Conservation (phyloP, 805 yeast genomes). For the Tanozyma kutaoensis region DNA sequence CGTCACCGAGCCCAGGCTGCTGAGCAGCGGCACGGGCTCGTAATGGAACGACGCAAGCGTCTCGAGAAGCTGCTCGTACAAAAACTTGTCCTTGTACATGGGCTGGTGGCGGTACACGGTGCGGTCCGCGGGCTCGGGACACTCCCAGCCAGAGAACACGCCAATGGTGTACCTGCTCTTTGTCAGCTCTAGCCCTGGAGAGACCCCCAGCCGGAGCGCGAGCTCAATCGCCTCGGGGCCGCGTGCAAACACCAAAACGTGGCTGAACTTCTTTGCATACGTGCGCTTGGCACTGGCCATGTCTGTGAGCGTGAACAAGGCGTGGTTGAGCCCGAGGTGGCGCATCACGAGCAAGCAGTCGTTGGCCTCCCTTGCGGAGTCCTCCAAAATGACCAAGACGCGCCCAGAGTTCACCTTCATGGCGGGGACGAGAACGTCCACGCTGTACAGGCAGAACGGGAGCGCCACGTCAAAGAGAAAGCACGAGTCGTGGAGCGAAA, state of each 20-base stretch:
- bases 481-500: constrained; percentile 23
- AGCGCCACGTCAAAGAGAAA: constrained; percentile 19
- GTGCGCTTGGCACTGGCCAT: too few species aligned
- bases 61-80: constrained; percentile 4
- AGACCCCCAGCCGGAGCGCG: too few species aligned
- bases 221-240: too few species aligned
- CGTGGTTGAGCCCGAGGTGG: constrained; percentile 10
- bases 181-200: too few species aligned
- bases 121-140: constrained; percentile 1
- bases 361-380: constrained; percentile 17
- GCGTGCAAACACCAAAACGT: too few species aligned
- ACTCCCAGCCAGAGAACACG: too few species aligned
- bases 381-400: constrained; percentile 16
- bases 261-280: too few species aligned
- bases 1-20: not conserved
- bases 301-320: too few species aligned
- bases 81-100: constrained; percentile 6
- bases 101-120: constrained; percentile 1
- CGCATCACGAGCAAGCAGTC: constrained; percentile 22
- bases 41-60: constrained; percentile 1
- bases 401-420: constrained; percentile 4
- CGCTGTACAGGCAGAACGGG: constrained; percentile 19
- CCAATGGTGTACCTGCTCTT: too few species aligned
- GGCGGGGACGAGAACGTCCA: constrained; percentile 5
- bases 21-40: not conserved